These are phyloP conservation scores for Sugiyamaella boreocaroliniensis DNA, from an alignment of 805 yeast genomes.

Conservation along the genomic window DNA sequence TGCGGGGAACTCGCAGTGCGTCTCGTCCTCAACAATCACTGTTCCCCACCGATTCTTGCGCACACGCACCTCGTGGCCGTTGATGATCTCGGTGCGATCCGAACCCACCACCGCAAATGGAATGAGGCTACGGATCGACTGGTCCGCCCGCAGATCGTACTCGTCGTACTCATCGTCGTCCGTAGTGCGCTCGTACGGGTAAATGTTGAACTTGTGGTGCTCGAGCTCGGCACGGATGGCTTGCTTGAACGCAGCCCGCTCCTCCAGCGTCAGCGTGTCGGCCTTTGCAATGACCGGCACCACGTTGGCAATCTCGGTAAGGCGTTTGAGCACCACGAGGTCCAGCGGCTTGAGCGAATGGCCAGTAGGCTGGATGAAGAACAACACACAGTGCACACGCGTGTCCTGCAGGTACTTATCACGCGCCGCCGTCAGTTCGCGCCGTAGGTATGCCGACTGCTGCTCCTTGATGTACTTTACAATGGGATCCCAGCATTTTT, in stretches of 20 bases:
- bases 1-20: conserved; percentile 92
- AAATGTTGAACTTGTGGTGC: conserved; percentile 61
- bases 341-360: conserved; percentile 81
- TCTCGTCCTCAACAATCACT: conserved; percentile 86
- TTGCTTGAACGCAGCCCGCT: conserved; percentile 72
- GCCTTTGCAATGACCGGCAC: conserved; percentile 94
- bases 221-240: conserved; percentile 66
- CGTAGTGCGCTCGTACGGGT: conserved; percentile 62
- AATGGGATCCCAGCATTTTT: conserved; percentile 94
- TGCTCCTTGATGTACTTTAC: conserved; percentile 93
- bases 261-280: conserved; percentile 81
- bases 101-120: conserved; percentile 97
- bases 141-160: conserved; percentile 30
- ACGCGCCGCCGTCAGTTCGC: conserved; percentile 91
- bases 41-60: conserved; percentile 93
- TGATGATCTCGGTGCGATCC: conserved; percentile 64
- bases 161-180: conserved; percentile 47
- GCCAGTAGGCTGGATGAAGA: conserved; percentile 84
- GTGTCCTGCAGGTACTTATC: conserved; percentile 77
- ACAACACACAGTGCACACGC: conserved; percentile 88
- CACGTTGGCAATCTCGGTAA: conserved; percentile 86
- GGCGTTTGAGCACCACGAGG: conserved; percentile 70
- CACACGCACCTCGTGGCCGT: conserved; percentile 79
- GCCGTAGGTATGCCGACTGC: conserved; percentile 82
- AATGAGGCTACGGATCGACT: conserved; percentile 34